Conservation (phyloP, 1,139 yeast genomes). For the Taiozyma onychis region DNA sequence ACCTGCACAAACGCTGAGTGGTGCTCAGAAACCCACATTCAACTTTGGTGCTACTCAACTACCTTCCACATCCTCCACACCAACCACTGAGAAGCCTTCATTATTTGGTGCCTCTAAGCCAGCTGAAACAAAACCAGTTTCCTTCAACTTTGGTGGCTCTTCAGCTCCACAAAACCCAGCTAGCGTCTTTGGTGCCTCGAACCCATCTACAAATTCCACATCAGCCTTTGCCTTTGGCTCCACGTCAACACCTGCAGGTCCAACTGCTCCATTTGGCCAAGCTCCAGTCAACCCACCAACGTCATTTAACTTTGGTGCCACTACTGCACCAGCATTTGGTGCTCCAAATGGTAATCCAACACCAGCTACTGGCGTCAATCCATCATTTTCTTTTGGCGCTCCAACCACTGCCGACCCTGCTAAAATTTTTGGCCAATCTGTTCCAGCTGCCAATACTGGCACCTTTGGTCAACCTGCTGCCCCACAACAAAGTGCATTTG, state of each 20-base stretch:
- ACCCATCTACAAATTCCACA: constrained; percentile 3
- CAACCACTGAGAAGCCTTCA: background rate
- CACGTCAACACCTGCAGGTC: constrained; percentile 9
- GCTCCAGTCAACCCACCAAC: constrained; percentile 1
- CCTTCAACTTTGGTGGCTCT: constrained; percentile 5
- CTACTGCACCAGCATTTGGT: background rate
- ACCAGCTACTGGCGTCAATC: constrained; percentile 2
- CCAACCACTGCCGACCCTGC: constrained; percentile 8
- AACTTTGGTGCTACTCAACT: constrained; percentile 1
- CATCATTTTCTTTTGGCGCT: constrained; percentile 15
- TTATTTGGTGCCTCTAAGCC: background rate
- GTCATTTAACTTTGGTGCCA: constrained; percentile 16
- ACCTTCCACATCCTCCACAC: background rate
- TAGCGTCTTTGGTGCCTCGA: constrained; percentile 15
- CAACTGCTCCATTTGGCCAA: constrained; percentile 6
- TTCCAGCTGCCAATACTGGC: constrained; percentile 9
- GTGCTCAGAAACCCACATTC: background rate
- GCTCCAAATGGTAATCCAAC: constrained; percentile 4
- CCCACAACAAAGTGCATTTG: constrained; percentile 13
- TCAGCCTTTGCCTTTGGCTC: constrained; percentile 15
- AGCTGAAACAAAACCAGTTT: constrained; percentile 1
- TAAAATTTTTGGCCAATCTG: constrained; percentile 9
- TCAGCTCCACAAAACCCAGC: constrained; percentile 17
- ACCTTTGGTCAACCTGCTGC: constrained; percentile 9
- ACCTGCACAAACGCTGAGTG: background rate